A percentile compares a stretch with the other conserved stretches of the same genome.
Conservation (phyloP, 1,139 yeast species). For the Diutina rugosa region DNA sequence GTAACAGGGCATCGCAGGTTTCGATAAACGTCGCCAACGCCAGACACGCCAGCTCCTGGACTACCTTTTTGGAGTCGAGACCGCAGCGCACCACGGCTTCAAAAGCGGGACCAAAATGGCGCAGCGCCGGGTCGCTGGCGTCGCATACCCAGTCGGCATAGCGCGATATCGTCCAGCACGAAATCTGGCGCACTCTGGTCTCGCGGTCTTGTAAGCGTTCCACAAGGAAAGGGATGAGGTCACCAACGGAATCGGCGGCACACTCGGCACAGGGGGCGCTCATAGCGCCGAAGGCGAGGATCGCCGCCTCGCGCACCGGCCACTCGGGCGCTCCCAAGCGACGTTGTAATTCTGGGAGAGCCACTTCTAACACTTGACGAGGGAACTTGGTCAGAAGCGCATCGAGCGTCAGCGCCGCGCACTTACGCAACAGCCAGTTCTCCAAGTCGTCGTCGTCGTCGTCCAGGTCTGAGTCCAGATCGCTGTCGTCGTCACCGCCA, state of each 20-base stretch:
- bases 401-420: conserved; percentile 89
- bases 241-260: conserved; percentile 62
- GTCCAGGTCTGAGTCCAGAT: conserved; percentile 43
- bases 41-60: conserved; percentile 88
- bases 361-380: conserved; percentile 46
- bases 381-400: conserved; percentile 62
- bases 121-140: conserved; percentile 49
- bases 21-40: conserved; percentile 79
- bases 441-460: conserved; percentile 42
- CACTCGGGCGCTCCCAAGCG: conserved; percentile 60
- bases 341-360: conserved; percentile 67
- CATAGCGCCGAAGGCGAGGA: conserved; percentile 89
- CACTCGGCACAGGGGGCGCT: conserved; percentile 42
- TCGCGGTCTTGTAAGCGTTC: conserved; percentile 65
- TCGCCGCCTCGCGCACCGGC: conserved; percentile 89
- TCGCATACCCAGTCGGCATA: conserved; percentile 71
- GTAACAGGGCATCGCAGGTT: conserved; percentile 52
- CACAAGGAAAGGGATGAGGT: conserved; percentile 73
- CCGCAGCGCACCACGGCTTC: conserved; percentile 65
- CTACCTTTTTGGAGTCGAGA: conserved; percentile 76
- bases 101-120: conserved; percentile 64
- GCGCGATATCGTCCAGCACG: conserved; percentile 92
- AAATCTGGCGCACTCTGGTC: conserved; percentile 80
- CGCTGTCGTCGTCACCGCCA: conserved; percentile 31
- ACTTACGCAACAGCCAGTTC: conserved; percentile 87